Percentiles rank a stretch among this genome's conserved stretches.
phyloP scores from a whole-genome alignment of 2,329 filamentous ascomycete species.

The Fusarium staphyleae region DNA sequence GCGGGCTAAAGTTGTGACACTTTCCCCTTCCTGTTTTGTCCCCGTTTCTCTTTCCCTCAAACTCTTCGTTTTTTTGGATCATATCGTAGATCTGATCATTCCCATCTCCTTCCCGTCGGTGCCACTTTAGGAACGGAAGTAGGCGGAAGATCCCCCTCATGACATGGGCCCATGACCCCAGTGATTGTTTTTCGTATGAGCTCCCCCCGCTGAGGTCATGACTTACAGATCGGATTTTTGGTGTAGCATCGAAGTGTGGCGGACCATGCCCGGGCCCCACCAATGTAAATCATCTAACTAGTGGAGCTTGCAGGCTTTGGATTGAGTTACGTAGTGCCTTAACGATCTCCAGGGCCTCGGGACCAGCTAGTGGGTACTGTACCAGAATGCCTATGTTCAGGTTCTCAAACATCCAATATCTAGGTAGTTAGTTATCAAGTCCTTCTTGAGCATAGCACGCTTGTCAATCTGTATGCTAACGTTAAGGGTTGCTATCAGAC shows the following conservation, averaged over 20 bases:
- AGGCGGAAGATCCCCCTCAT: constrained; percentile 31
- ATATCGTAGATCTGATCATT: constrained; percentile 6
- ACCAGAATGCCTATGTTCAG: too few species aligned
- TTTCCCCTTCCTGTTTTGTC: not conserved
- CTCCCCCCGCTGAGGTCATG: constrained; percentile 20
- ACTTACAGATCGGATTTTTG: constrained; percentile 21
- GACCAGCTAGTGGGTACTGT: too few species aligned
- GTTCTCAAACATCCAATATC: too few species aligned
- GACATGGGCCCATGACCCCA: constrained; percentile 30
- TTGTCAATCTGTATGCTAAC: too few species aligned
- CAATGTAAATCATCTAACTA: not conserved
- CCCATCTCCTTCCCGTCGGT: constrained; percentile 19
- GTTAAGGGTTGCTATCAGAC: too few species aligned
- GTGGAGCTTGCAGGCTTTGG: too few species aligned
- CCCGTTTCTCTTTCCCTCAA: not conserved
- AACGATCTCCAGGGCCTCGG: too few species aligned
- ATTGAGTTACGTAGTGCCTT: too few species aligned
- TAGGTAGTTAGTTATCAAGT: too few species aligned
- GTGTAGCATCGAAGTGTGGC: constrained; percentile 16
- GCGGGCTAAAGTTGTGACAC: not conserved
- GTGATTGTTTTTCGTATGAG: constrained; percentile 11
- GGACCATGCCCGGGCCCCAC: not conserved
- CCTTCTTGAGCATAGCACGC: too few species aligned
- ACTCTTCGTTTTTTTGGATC: too few species aligned
- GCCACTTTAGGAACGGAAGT: constrained; percentile 29